Evolutionary conservation across 78 protist genomes (phyloP), one percentile per base, ranked within the genome.

Genomic region (Bodo saltans): DNA sequence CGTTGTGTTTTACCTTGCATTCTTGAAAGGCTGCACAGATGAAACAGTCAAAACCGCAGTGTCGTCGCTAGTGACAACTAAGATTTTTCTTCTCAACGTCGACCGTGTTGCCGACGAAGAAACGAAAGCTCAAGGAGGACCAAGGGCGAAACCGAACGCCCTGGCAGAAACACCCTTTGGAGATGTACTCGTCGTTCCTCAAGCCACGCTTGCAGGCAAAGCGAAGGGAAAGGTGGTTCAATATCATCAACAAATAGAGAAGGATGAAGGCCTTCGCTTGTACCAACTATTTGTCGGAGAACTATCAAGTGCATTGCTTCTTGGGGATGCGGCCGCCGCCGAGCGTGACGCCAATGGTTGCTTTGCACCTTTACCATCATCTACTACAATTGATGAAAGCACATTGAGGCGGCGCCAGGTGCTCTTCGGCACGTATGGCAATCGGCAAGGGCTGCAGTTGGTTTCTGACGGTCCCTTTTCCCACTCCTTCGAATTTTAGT

Each of bases 391-490:
- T 21, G 72, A 25, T 68, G 72, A 3, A 30, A n/a, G 17, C 72
- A 12, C 39, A 68, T 25, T n/a, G 32, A 68, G 17, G 72, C 32
- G 28, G 38, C 32, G 72, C 72, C 28, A 21, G 30, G 70, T 76
- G 68, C 35, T 33, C 1, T 3, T 3, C 53, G 87, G 87, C 30
- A 39, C 67, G n/a, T 83, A 83, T 37, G 87, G 87, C 8, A 83
- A 83, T 68, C 68, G 79, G 26, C 87, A 83, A 83, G 87, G 87
- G n/a, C 84, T 83, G 41, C 32, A 81, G 40, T 67, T 83, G n/a
- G 79, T 42, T 26, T 78, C 83, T 26, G 25, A 1, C 26, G 87
- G 87, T 26, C 87, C 87, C 34, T 83, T 73, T 27, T 47, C 84
- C 30, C 87, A 83, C 74, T 28, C 3, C 33, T 27, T 83, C 37